Conservation (phyloP, 2,329 filamentous ascomycete species). For the Microsporum audouinii region DNA sequence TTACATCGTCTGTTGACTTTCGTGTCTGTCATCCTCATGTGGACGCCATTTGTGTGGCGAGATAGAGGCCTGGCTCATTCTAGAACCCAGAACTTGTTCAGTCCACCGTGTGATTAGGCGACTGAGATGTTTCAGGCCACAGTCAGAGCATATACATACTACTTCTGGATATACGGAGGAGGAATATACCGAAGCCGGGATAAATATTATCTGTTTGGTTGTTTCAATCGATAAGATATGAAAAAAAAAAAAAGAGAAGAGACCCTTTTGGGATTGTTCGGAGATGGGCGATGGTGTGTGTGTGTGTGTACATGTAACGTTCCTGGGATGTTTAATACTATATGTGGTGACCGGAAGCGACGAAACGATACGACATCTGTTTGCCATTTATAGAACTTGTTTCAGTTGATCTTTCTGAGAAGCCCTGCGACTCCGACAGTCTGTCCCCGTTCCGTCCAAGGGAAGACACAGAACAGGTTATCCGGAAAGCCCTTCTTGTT, state of each 20-base stretch:
- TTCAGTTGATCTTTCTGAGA: background rate
- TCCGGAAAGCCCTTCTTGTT: background rate
- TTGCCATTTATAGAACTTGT: constrained; percentile 1
- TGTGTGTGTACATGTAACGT: background rate
- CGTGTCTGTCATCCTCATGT: background rate
- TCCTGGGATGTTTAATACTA: background rate
- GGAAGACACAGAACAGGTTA: background rate
- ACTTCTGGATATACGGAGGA: background rate
- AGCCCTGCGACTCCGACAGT: background rate
- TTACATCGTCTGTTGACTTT: background rate
- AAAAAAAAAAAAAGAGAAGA: background rate
- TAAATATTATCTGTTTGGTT: background rate
- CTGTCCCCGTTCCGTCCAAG: background rate
- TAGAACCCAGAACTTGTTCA: background rate
- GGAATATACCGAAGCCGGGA: background rate
- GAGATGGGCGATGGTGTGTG: background rate
- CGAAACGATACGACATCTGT: background rate
- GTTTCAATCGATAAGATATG: background rate
- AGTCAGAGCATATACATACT: background rate
- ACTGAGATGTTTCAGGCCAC: background rate
- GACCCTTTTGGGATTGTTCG: background rate
- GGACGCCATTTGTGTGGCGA: background rate
- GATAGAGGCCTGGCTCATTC: background rate
- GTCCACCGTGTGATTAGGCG: background rate
- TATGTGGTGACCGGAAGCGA: background rate